phyloP scores from a whole-genome alignment of 164 flowering plant genomes.

The Cinnamomum micranthum region DNA sequence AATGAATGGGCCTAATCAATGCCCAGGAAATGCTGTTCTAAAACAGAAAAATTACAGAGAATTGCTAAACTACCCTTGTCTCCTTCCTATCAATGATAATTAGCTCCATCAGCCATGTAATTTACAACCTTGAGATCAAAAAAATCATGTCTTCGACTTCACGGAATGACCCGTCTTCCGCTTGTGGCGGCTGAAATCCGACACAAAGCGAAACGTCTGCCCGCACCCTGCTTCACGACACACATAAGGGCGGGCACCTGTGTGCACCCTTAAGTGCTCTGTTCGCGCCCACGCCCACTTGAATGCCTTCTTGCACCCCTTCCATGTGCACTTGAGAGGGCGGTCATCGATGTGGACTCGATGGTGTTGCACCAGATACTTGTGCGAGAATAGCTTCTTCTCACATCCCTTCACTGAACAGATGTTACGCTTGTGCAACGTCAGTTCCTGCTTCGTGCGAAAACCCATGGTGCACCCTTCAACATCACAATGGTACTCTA shows the following conservation, averaged over 20 bases:
- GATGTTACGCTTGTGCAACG: slow-evolving; percentile 65
- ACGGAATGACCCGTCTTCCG: slow-evolving; percentile 89
- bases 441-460: slow-evolving; percentile 65
- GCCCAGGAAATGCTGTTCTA: slow-evolving; percentile 15
- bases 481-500: slow-evolving; percentile 63
- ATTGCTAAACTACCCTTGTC: slow-evolving; percentile 8
- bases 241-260: slow-evolving; percentile 91
- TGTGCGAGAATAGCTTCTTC: slow-evolving; percentile 96
- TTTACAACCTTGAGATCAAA: slow-evolving; percentile 10
- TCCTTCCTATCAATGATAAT: slow-evolving; percentile 11
- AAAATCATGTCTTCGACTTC: slow-evolving; percentile 4
- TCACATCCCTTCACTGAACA: slow-evolving; percentile 93
- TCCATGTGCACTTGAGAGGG: slow-evolving; percentile 96
- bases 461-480: slow-evolving; percentile 94
- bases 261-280: slow-evolving; percentile 96
- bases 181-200: slow-evolving; percentile 99
- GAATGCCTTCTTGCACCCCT: slow-evolving; percentile 96
- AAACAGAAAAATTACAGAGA: slow-evolving; percentile 7
- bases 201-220: slow-evolving; percentile 94
- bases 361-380: slow-evolving; percentile 89
- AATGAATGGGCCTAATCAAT: slow-evolving; percentile 20
- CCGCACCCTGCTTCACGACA: slow-evolving; percentile 85
- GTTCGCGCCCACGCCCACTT: slow-evolving; percentile 99
- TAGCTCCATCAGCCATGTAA: slow-evolving; percentile 13
- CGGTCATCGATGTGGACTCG: slow-evolving; percentile 91